Evolutionary conservation across 2,329 filamentous ascomycete species (phyloP), one percentile per base, ranked within the genome.

Genomic region (Fusarium pseudograminearum): DNA sequence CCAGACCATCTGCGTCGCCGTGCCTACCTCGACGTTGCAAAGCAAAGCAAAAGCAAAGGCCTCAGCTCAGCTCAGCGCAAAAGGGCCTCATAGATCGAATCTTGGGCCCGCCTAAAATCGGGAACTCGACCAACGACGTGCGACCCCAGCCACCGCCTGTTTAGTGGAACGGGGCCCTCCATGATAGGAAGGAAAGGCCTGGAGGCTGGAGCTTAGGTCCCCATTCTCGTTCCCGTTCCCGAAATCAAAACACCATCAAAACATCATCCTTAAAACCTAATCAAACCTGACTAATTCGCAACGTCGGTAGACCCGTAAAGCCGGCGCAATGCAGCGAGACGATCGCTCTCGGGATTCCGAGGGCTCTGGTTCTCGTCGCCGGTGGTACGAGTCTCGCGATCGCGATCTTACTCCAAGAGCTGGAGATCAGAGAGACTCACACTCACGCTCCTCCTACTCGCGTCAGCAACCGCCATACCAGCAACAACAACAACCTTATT

Each of bases 321-420:
- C 70, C 75, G 74, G 70, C 71, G 81, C 76, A 77, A 87, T 85
- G 84, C 84, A 86, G 84, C 81, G 83, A 81, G 82, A 84, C 76
- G 80, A 82, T 79, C 85, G 85, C 77, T 84, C 83, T 75, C 83
- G 85, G 81, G 87, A 85, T 80, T 84, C 84, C 59, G 86, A 87
- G 73, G 83, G 83, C 81, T 83, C 82, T 76, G 83, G 83, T 81
- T 83, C 82, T 76, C 81, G 84, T 76, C 84, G 85, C 77, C 84
- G 85, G 81, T 77, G 75, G 72, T 74, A 75, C 65, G 76, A 79
- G 61, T 75, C 76, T 73, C 75, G 76, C 72, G 75, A 73, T 61
- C 75, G 75, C 72, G 75, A 73, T 57, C 72, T 76, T 57, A 77
- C 48, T 52, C 48, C 48, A 52, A 52, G 48, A 52, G 48, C 48